Conservation (phyloP, 352 stramenopile species). For the Pythium phragmiticola region DNA sequence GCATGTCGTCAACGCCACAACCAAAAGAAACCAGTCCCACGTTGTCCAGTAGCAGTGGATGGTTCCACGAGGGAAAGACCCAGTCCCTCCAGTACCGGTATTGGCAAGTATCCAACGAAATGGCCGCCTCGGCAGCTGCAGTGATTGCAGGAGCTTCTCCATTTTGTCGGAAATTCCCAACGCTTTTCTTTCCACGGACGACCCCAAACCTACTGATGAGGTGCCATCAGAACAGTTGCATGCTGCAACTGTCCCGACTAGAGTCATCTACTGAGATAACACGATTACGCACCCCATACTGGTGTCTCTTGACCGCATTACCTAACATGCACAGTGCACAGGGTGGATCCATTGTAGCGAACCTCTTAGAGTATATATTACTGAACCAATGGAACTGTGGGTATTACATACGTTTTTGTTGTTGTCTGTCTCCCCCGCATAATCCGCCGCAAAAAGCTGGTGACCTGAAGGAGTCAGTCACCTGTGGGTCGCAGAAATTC, state of each 20-base stretch:
- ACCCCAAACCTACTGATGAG: too few species aligned
- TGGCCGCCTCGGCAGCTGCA: neutral
- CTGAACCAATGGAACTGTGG: neutral
- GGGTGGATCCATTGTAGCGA: constrained; percentile 3
- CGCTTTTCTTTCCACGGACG: constrained; percentile 6
- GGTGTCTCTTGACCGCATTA: constrained; percentile 26
- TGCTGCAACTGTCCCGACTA: neutral
- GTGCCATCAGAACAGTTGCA: neutral
- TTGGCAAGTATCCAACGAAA: too few species aligned
- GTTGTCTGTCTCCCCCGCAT: neutral
- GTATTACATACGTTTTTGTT: neutral
- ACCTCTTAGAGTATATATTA: constrained; percentile 1
- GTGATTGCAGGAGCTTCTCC: too few species aligned
- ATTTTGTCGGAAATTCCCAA: too few species aligned
- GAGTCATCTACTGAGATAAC: constrained; percentile 5
- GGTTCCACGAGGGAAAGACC: too few species aligned
- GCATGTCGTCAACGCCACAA: neutral
- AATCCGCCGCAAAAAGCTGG: constrained; percentile 1
- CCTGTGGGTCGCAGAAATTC: neutral
- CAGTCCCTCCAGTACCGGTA: too few species aligned
- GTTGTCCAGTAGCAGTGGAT: too few species aligned
- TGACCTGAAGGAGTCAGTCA: constrained; percentile 21
- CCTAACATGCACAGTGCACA: constrained; percentile 5
- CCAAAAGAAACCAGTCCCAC: neutral
- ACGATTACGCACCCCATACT: neutral